Percentiles rank a stretch among this genome's conserved stretches.
phyloP scores from a whole-genome alignment of 768 basidiomycete genomes.

The Tulasnella sp. region DNA sequence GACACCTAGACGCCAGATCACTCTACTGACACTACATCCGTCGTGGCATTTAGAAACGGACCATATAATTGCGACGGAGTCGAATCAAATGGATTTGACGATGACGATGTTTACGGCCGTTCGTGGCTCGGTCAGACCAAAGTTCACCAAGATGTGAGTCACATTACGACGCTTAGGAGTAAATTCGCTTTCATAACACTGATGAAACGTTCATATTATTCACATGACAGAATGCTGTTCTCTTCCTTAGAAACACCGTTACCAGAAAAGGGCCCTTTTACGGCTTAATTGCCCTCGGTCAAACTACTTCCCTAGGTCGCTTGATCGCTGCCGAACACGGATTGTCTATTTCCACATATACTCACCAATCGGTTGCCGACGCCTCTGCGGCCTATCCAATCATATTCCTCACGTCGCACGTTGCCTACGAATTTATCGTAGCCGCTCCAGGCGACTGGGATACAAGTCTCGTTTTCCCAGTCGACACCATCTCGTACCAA shows the following conservation, averaged over 20 bases:
- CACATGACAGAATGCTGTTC: not conserved
- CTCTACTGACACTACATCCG: not conserved
- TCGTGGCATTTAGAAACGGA: not conserved
- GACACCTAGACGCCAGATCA: not conserved
- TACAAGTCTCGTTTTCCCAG: not conserved
- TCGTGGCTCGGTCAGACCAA: slow-evolving; percentile 7
- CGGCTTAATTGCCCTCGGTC: slow-evolving; percentile 1
- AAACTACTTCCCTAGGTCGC: not conserved
- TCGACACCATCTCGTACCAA: not conserved
- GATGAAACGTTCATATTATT: not conserved
- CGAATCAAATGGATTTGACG: not conserved
- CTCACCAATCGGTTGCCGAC: not conserved
- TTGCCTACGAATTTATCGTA: not conserved
- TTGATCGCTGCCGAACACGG: slow-evolving; percentile 2
- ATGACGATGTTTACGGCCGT: not conserved
- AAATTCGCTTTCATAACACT: too few species aligned
- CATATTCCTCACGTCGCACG: slow-evolving; percentile 3
- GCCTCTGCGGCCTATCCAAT: not conserved
- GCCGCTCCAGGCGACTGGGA: not conserved
- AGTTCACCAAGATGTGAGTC: not conserved
- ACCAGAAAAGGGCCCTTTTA: slow-evolving; percentile 6
- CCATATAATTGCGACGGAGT: not conserved
- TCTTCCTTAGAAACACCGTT: slow-evolving; percentile 1
- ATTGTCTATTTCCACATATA: not conserved
- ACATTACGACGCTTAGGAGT: not conserved